Base-by-base conservation (phyloP, 306 rosid genomes). In the Citrullus amarus region DNA sequence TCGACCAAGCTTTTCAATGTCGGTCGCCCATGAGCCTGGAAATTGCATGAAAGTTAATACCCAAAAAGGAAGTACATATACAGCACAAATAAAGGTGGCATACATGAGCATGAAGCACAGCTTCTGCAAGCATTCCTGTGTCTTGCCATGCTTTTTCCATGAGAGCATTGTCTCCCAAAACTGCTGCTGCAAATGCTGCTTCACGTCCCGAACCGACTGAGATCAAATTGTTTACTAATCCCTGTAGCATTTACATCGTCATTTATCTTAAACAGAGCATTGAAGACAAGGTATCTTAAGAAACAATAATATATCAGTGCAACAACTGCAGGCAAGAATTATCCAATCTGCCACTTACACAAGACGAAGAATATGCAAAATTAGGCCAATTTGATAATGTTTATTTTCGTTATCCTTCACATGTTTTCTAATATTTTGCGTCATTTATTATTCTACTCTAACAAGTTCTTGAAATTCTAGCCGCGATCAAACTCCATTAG, bases 101-200 rank as follows among this genome's bases (percentile, higher is more conserved):
- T 91, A 92, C 99, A 62, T 96, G 98, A 82, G 99, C 92, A 85
- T 96, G 99, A 85, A 96, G 98, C 81, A 96, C 99, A 66, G 99
- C 98, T 83, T 96, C 99, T 6, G 98, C 99, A 36, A 89, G 91
- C 99, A 96, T 92, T 82, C 99, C 99, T 18, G 98, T 96, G 72
- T 96, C 99, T 85, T 92, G 99, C 98, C 98, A 96, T 8, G 98
- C 97, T 92, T 90, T 96, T 78, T 96, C 99, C 99, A 96, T 96
- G 20, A 92, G 91, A 48, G 91, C 97, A 77, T 96, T 96, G 89
- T 96, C 99, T 44, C 98, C 98, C 87, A 96, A 91, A 79, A 96
- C 92, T 51, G 98, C 97, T 53, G 90, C 98, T 78, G 99, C 85
- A 86, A 95, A 95, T 80, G 99, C 98, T 59, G 97, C 98, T 89